Base-by-base conservation (phyloP, 495 filamentous ascomycete genomes). In the Tirmania nivea region DNA sequence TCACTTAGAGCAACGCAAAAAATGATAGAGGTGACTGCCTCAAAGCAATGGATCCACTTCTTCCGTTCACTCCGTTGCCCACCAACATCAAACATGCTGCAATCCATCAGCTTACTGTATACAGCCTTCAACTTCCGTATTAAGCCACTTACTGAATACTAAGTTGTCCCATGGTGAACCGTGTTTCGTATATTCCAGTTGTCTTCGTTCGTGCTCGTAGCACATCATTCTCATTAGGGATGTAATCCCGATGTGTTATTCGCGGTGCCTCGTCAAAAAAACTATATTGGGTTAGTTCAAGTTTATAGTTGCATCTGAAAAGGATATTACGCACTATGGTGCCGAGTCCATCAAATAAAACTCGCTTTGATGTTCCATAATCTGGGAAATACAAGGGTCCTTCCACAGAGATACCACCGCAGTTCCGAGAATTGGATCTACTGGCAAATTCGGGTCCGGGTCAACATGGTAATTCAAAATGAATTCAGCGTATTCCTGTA, bases 31-130 rank as follows among this genome's bases (percentile, higher is more conserved):
- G 90, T 97, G 58, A 97, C 90, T 59, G 95, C 94, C 66, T 97
- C 90, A 66, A 97, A 97, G 71, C 90, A 97, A 69, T 97, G 90
- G 62, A 97, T 97, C 90, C 90, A 97, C 69, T 97, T 97, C 70
- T 97, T 97, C 52, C 90, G 78, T 66, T 97, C 90, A 66, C 87
- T 94, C 59, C 90, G 73, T 70, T 97, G 90, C 35, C 90, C 90
- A 55, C 90, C 90, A 19, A 97, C 90, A 66, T 97, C 90, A 65
- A 97, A 97, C 90, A 97, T 97, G 73, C 87, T 94, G 58, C 51
- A 60, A 50, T 35, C 55, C 17, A 54, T 71, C 49, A 62, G 58
- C 52, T 31, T 31, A 31, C 25, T 31, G 25, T 31, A 31, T 31
- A 31, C 34, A 11, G 16, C 5, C 20, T 49, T 9, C 42, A 61